phyloP scores from a whole-genome alignment of 495 filamentous ascomycete genomes.

The Penicillium fimorum region DNA sequence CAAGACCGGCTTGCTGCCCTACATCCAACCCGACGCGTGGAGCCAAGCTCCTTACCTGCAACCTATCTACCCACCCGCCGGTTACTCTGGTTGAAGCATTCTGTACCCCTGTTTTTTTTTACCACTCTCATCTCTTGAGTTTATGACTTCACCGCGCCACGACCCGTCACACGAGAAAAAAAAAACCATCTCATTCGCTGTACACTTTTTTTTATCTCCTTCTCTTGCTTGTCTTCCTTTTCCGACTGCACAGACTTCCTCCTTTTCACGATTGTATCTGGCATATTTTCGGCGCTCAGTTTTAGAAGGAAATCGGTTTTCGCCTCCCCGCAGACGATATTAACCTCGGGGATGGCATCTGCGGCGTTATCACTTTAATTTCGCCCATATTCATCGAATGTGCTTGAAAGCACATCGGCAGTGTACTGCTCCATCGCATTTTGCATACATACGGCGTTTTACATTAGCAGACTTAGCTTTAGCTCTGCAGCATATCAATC shows the following conservation, averaged over 20 bases:
- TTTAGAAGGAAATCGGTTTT: constrained; percentile 29
- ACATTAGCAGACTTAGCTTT: constrained; percentile 4
- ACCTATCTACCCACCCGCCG: constrained; percentile 40
- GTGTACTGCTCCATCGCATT: constrained; percentile 25
- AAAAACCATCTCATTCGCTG: constrained; percentile 21
- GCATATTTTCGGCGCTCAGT: constrained; percentile 38
- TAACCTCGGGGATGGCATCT: constrained; percentile 15
- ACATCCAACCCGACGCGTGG: constrained; percentile 54
- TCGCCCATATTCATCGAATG: neutral
- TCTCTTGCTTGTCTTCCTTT: constrained; percentile 9
- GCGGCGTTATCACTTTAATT: constrained; percentile 24
- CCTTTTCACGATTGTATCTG: constrained; percentile 17
- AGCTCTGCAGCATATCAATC: constrained; percentile 17
- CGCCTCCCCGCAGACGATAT: constrained; percentile 5
- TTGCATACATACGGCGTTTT: constrained; percentile 31
- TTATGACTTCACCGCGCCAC: constrained; percentile 18
- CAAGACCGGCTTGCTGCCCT: constrained; percentile 80
- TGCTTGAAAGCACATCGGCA: neutral
- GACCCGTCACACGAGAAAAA: constrained; percentile 27
- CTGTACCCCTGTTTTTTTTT: neutral
- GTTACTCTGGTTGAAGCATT: constrained; percentile 27
- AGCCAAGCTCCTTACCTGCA: constrained; percentile 35
- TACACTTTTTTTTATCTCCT: constrained; percentile 27
- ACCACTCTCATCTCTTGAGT: constrained; percentile 16
- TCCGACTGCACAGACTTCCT: constrained; percentile 20